Base-by-base conservation (phyloP, 345 rosid species). In the Brassica nigra region DNA sequence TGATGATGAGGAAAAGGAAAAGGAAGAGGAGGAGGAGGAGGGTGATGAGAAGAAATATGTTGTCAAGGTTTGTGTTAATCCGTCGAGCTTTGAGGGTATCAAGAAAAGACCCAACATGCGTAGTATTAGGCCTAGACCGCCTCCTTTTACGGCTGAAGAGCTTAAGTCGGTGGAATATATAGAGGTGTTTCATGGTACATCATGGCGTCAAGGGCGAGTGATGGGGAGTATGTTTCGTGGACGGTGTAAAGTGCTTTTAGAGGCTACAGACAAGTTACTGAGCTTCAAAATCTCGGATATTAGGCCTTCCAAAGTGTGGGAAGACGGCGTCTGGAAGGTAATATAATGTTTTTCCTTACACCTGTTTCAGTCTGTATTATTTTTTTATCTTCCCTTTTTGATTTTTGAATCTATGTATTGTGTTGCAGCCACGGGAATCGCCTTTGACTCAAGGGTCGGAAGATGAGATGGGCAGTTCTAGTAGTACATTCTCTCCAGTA, bases 251-350 rank as follows among this genome's bases (percentile, higher is more conserved):
- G 84, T 90, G 52, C 83, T 55, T 61, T 83, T 87, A 11, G 83
- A 84, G 78, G 83, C 82, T 81, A 82, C 61, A 64, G 86, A 85
- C 63, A 82, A 82, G 83, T 69, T 70, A 36, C 49, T 54, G 78
- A 80, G 65, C 52, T 47, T 84, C 47, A 36, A 66, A 68, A 81
- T 78, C 61, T 73, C 86, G n/a, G 87, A 85, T 16, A 30, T 89
- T 34, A 87, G 92, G 80, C 92, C 95, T 73, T 84, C 78, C 30
- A 77, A 78, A 90, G 88, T 62, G 76, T 74, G 79, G 79, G 78
- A 74, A 64, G 63, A 74, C 16, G 71, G 71, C 33, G 36, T 65
- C 18, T 74, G 78, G 78, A 74, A 74, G 71, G 78, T 49, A 74
- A 20, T 8, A 12, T 16, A 30, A n/a, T n/a, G n/a, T 36, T 31